Evolutionary conservation across 2,329 filamentous ascomycete genomes (phyloP).

Genomic region (Colletotrichum eremochloae): DNA sequence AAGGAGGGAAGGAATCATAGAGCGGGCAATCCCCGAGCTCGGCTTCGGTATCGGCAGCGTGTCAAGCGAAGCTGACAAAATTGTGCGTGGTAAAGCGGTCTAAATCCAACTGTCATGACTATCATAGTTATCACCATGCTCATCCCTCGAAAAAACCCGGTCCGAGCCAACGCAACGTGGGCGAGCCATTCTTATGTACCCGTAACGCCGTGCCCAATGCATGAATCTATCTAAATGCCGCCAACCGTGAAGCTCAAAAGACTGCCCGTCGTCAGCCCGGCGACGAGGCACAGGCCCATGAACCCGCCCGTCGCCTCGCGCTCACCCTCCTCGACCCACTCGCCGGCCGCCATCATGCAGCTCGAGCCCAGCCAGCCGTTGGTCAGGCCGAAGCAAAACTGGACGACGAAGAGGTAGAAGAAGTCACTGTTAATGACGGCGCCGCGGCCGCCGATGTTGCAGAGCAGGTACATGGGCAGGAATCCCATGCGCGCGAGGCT

Average conservation of each 20-base stretch:
- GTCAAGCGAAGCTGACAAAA: not conserved
- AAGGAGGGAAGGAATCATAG: not conserved
- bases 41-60: not conserved
- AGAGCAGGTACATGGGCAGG: constrained; percentile 88
- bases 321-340: constrained; percentile 86
- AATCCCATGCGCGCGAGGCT: constrained; percentile 76
- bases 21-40: not conserved
- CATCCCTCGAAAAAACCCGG: not conserved
- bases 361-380: constrained; percentile 90
- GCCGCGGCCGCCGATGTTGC: constrained; percentile 85
- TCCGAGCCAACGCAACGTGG: not conserved
- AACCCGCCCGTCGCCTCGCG: constrained; percentile 91
- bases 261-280: constrained; percentile 87
- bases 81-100: not conserved
- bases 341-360: constrained; percentile 90
- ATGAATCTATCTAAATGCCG: constrained; percentile 53
- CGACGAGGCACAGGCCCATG: constrained; percentile 92
- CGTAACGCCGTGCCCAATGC: constrained; percentile 21
- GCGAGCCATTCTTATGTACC: constrained; percentile 18
- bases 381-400: constrained; percentile 84
- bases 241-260: constrained; percentile 85
- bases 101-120: constrained; percentile 1
- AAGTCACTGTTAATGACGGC: constrained; percentile 82
- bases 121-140: not conserved
- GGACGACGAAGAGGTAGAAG: constrained; percentile 89